phyloP scores from a whole-genome alignment of 208 protist genomes.

The Acanthamoeba pearcei region DNA sequence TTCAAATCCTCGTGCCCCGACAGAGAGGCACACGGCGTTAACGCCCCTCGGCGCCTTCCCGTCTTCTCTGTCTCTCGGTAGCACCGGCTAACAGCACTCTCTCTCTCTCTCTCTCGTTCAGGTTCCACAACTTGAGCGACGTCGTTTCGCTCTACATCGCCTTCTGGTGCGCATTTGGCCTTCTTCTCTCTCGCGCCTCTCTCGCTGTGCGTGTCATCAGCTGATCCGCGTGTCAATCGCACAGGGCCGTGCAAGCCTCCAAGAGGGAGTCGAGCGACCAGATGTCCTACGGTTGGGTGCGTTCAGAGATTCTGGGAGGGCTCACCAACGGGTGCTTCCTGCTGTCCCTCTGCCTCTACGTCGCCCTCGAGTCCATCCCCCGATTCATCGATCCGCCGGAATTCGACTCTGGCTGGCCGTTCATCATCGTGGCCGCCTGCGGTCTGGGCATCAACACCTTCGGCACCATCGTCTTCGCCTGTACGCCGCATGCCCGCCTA shows the following conservation, averaged over 20 bases:
- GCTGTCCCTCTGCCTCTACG: conserved; percentile 85
- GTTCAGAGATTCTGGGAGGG: conserved; percentile 68
- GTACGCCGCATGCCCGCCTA: not conserved
- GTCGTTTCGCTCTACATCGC: conserved; percentile 82
- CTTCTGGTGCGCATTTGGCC: conserved; percentile 73
- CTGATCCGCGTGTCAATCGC: no score
- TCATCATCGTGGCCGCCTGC: conserved; percentile 84
- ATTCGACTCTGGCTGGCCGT: conserved; percentile 77
- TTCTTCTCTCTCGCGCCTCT: not conserved
- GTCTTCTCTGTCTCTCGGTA: no score
- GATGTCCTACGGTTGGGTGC: conserved; percentile 74
- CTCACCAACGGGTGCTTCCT: conserved; percentile 88
- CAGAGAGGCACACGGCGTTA: no score
- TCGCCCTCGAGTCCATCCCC: conserved; percentile 84
- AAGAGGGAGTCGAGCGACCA: conserved; percentile 75
- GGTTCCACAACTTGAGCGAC: conserved; percentile 85
- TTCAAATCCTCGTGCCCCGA: not conserved
- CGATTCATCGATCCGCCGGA: conserved; percentile 78
- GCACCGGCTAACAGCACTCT: not conserved
- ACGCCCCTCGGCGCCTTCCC: no score
- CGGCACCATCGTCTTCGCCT: conserved; percentile 86
- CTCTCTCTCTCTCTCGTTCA: not conserved
- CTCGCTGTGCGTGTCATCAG: no score
- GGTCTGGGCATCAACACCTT: conserved; percentile 87
- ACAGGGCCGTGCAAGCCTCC: conserved; percentile 59